Percentiles rank a stretch among this genome's conserved stretches.
Evolutionary conservation across 75 land plant species (phyloP).

Genomic region (Pinus taeda): DNA sequence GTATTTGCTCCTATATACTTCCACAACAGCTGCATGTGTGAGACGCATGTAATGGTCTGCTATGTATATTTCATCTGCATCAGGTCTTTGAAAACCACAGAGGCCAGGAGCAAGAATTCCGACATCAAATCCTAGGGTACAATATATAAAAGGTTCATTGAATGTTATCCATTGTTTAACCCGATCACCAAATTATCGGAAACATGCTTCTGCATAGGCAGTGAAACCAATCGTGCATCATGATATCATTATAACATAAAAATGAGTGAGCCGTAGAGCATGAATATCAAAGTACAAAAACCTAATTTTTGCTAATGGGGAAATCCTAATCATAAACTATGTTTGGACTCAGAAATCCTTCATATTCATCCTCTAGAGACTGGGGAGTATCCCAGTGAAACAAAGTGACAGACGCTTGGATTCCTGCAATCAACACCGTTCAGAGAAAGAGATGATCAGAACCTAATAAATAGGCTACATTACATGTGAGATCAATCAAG

Average conservation of each 20-base stretch:
- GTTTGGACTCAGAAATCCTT: conserved; percentile 36
- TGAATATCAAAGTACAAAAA: background rate
- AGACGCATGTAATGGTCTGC: background rate
- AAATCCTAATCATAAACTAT: conserved; percentile 11
- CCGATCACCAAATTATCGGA: conserved; percentile 56
- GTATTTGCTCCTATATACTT: background rate
- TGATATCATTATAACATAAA: background rate
- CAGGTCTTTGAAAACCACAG: background rate
- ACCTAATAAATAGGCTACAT: no score
- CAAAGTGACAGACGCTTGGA: conserved; percentile 32
- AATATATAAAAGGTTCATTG: conserved; percentile 34
- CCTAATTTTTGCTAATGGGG: background rate
- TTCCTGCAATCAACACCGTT: conserved; percentile 14
- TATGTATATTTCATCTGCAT: background rate
- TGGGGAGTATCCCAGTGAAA: conserved; percentile 39
- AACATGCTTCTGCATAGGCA: conserved; percentile 55
- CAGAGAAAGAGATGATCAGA: no score
- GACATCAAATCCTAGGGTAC: background rate
- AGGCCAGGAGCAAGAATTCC: background rate
- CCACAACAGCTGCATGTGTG: background rate
- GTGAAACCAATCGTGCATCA: conserved; percentile 47
- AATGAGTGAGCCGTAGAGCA: background rate
- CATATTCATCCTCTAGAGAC: conserved; percentile 38
- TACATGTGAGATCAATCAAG: no score
- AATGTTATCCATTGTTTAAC: conserved; percentile 71